Evolutionary conservation across 257 asterid genomes (phyloP).

Genomic region (Salvia miltiorrhiza): DNA sequence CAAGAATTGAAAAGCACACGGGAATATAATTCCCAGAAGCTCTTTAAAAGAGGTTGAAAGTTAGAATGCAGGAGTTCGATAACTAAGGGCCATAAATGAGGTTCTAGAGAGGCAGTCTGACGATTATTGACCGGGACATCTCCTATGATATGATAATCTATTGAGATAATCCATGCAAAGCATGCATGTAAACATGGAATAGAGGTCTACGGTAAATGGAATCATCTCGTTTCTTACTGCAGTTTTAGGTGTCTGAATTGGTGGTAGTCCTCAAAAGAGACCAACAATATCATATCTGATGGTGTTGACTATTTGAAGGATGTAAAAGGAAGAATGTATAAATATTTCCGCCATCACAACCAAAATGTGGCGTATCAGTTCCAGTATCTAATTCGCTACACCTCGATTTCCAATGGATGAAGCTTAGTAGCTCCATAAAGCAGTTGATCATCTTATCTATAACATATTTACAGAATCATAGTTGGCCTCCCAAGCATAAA

Average conservation of each 20-base stretch:
- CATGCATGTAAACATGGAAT: background rate
- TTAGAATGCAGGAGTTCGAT: background rate
- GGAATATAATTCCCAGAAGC: background rate
- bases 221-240: background rate
- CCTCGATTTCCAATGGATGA: too few relatives aligned
- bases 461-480: background rate
- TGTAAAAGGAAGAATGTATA: background rate
- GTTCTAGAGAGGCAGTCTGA: background rate
- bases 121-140: background rate
- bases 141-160: background rate
- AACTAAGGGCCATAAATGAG: background rate
- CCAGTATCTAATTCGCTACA: too few relatives aligned
- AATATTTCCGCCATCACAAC: too few relatives aligned
- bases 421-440: too few relatives aligned
- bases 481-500: slow-evolving; percentile 7
- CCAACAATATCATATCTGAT: background rate
- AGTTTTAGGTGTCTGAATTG: background rate
- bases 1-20: background rate
- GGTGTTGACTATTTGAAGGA: background rate
- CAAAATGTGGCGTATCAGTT: too few relatives aligned
- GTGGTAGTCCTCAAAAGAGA: background rate
- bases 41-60: background rate
- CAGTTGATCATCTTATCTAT: too few relatives aligned
- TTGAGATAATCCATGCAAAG: background rate
- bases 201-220: background rate